Evolutionary conservation across 179 eudicot genomes (phyloP), one percentile per base, ranked within the genome.

Genomic region (Silene vulgaris): DNA sequence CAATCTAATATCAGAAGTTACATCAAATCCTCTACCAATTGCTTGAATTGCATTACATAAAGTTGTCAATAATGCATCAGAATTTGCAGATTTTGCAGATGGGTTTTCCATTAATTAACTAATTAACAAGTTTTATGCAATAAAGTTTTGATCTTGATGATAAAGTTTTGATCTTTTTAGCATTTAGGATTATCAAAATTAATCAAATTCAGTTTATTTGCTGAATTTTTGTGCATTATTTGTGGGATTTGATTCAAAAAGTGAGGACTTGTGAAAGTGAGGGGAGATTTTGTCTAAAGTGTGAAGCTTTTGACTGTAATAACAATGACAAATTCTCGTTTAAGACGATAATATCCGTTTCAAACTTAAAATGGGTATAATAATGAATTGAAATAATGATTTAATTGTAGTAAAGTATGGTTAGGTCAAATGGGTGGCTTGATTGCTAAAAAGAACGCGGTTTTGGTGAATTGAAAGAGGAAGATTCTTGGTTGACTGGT

Each of bases 1-100:
- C 71, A 95, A 84, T 80, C 97, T 80, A 74, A 95, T 88, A 88
- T 95, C 99, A 64, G 97, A 95, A 0, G 97, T 95, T 17, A 95
- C 97, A 84, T 95, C 99, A 85, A 95, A 95, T 0, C 99, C 99
- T 75, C 97, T 84, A n/a, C 99, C 99, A 64, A 95, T 79, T 2
- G 96, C 97, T 82, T 90, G 91, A 65, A 90, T 88, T 72, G 97
- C 88, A 84, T 92, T 95, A 63, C 79, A 62, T 37, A 95, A 74
- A 29, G 99, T 92, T 4, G 96, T 82, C 54, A 78, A 17, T 21
- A 92, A 75, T 60, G 97, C 96, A 78, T 79, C 83, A 50, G 79
- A 28, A 14, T 65, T 78, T 63, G 67, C 45, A 30, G 57, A 45
- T 56, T 8, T 65, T 48, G 59, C 63, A 16, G 74, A 35, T 77